These are phyloP conservation scores for Microbotryomycetes sp. DNA, from an alignment of 1,284 basidiomycete genomes.

Conservation along the genomic window DNA sequence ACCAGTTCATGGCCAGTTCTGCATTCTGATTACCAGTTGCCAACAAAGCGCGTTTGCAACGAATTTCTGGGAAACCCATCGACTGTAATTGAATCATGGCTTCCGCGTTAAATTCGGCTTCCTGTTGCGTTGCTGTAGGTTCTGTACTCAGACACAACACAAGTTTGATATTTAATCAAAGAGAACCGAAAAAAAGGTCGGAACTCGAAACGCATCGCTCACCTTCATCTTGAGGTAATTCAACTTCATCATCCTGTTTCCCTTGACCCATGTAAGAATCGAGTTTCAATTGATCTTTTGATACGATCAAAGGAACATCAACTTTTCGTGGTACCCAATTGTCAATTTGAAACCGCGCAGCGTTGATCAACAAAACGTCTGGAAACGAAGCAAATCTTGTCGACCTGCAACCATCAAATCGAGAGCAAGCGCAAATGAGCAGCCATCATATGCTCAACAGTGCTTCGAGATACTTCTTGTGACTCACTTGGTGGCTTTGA, in stretches of 20 bases:
- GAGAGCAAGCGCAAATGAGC: background rate
- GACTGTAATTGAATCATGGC: constrained; percentile 68
- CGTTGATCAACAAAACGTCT: constrained; percentile 78
- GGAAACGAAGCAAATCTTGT: constrained; percentile 80
- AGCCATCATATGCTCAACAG: background rate
- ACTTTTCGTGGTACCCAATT: constrained; percentile 97
- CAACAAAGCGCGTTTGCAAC: constrained; percentile 80
- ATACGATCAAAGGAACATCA: constrained; percentile 71
- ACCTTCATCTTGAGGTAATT: constrained; percentile 58
- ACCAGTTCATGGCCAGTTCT: constrained; percentile 89
- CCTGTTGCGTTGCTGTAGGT: background rate
- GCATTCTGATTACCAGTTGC: constrained; percentile 75
- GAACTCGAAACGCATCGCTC: too few relatives aligned
- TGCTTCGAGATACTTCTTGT: background rate
- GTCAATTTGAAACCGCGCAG: constrained; percentile 90
- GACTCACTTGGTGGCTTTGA: constrained; percentile 57
- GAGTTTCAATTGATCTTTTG: constrained; percentile 54
- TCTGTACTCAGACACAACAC: background rate
- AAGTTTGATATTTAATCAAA: background rate
- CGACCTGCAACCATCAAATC: constrained; percentile 50
- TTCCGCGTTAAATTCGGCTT: constrained; percentile 56
- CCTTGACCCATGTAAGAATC: constrained; percentile 68
- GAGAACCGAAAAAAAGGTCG: background rate
- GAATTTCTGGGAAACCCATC: constrained; percentile 79
- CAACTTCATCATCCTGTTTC: constrained; percentile 63